A percentile compares a stretch with the other conserved stretches of the same genome.
phyloP scores from a whole-genome alignment of 1,139 yeast genomes.

The Scheffersomyces stambukii region DNA sequence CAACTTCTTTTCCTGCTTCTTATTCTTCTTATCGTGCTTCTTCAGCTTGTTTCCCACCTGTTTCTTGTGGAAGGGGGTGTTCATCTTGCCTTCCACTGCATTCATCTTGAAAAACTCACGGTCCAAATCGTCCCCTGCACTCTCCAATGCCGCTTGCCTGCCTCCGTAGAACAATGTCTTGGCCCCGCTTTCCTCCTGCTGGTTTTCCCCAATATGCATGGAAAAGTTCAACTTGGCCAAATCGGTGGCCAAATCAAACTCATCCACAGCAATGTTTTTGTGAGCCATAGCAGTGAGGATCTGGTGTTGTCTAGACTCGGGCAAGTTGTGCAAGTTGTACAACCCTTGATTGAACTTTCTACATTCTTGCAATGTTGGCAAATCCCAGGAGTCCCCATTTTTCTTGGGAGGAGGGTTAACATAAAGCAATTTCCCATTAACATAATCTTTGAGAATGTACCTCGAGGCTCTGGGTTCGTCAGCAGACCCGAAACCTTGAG shows the following conservation, averaged over 20 bases:
- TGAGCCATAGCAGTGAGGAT: constrained; percentile 54
- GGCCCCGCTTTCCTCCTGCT: constrained; percentile 25
- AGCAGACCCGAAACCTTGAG: constrained; percentile 95
- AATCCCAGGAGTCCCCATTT: constrained; percentile 36
- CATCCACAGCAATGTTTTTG: constrained; percentile 48
- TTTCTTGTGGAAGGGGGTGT: constrained; percentile 69
- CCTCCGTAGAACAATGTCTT: constrained; percentile 65
- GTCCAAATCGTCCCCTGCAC: constrained; percentile 78
- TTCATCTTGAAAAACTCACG: constrained; percentile 76
- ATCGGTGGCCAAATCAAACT: constrained; percentile 66
- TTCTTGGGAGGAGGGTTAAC: constrained; percentile 82
- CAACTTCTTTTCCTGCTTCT: constrained; percentile 52
- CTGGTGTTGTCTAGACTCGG: constrained; percentile 73
- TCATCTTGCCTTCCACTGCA: constrained; percentile 57
- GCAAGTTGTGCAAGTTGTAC: constrained; percentile 60
- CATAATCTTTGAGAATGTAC: constrained; percentile 89
- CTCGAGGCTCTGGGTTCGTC: constrained; percentile 96
- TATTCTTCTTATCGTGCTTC: constrained; percentile 78
- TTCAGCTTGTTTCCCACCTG: constrained; percentile 35
- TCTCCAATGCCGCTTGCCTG: constrained; percentile 71
- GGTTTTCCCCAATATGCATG: constrained; percentile 53
- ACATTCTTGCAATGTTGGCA: constrained; percentile 42
- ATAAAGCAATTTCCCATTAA: constrained; percentile 81
- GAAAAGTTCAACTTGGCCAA: constrained; percentile 73
- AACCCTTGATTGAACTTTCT: constrained; percentile 68